Evolutionary conservation across 179 eudicot genomes (phyloP), one percentile per base, ranked within the genome.

Genomic region (Actinidia arguta): DNA sequence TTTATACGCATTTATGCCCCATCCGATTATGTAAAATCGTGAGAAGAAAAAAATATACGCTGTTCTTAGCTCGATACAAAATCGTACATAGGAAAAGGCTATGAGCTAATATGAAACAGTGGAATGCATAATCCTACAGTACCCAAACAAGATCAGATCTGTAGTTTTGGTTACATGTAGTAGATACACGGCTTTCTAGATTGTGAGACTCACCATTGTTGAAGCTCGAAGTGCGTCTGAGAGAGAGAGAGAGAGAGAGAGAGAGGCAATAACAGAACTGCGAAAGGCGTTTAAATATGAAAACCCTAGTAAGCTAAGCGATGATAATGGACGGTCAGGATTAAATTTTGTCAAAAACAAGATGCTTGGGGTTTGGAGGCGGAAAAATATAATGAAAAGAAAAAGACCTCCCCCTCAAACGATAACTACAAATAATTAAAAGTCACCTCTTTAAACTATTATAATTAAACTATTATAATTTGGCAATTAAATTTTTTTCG

Each of bases 241-340:
- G 67, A 44, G 6, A 16, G 75, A 71, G 52, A 2, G 31, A 2
- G 17, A 39, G 78, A 10, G 11, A 51, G 59, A 51, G 22, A 27
- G 44, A 36, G 36, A 13, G 55, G 9, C 18, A 25, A 42, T 46
- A n/a, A 50, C 5, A 2, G 51, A 61, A 13, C 18, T 58, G 52
- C 67, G 68, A 59, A 56, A 58, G 54, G 48, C 18, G 68, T 68
- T 76, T 18, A 56, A 76, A 76, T 76, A 24, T 75, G 25, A 20
- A 76, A 76, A 76, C 79, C 79, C 79, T 76, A 76, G 79, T 14
- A n/a, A n/a, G 20, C 68, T 31, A 59, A 55, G 79, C 51, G 66
- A 39, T 6, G 20, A 14, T 1, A 76, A 76, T 58, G 36, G 36
- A 76, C 79, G 79, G 79, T 47, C 68, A 39, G 8, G 79, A 76